Base-by-base conservation (phyloP, 306 rosid species). In the Vicia villosa region DNA sequence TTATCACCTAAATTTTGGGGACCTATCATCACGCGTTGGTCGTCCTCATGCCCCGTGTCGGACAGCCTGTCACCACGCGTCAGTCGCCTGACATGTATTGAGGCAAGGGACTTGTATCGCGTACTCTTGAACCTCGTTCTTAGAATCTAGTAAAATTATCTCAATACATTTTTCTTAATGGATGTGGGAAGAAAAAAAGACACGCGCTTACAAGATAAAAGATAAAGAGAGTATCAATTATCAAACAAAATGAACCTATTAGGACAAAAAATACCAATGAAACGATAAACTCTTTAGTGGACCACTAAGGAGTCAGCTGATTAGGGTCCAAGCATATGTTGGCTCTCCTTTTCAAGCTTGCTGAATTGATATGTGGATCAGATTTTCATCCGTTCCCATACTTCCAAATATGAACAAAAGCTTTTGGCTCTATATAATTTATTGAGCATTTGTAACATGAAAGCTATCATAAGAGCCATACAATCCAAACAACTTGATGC, bases 331-430 rank as follows among this genome's bases (percentile, higher is more conserved):
- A 38, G 8, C 14, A 13, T 38, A 11, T 28, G 40, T 69, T 77
- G 16, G 16, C 17, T 30, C 66, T 40, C 3, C 36, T 20, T 63
- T 15, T 30, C 51, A 26, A 4, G 10, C 15, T 37, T 17, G 36
- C 32, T 60, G 11, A 21, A 47, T 6, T 17, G 3, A 40, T 16
- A 16, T 69, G 81, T 77, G 68, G 81, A 43, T 63, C 52, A 55
- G 5, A 19, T 70, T 70, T 70, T 50, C 46, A n/a, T 64, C 16
- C 1, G 14, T 21, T 10, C 43, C 42, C 52, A 58, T 77, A 20
- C 70, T 47, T 58, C 11, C 12, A 66, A 50, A 28, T 55, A 59
- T 47, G 45, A 24, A 76, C 38, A 49, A 21, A 60, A 38, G 22
- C 21, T 41, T 41, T 42, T 52, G 62, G 15, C 28, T 30, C 68